Evolutionary conservation across 2,329 filamentous ascomycete genomes (phyloP).

Genomic region (Xylariaceae sp.): DNA sequence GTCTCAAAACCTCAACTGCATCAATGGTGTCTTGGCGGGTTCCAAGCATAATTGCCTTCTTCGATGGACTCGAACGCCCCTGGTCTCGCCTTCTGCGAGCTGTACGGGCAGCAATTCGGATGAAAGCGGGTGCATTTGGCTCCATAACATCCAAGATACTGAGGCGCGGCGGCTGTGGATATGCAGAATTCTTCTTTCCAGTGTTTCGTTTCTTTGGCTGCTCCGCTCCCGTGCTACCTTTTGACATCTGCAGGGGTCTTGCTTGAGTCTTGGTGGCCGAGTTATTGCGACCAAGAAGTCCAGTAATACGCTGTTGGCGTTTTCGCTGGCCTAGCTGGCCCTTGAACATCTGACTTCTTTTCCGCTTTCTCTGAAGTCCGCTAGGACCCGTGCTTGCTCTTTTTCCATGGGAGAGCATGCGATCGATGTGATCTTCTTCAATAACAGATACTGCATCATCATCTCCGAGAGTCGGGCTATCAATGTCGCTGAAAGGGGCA

Average conservation of each 20-base stretch:
- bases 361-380: conserved; percentile 30
- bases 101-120: conserved; percentile 58
- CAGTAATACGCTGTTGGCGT: conserved; percentile 33
- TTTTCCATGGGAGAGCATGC: conserved; percentile 45
- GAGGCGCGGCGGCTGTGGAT: conserved; percentile 42
- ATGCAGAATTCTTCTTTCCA: conserved; percentile 7
- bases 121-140: conserved; percentile 50
- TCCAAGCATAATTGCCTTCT: conserved; percentile 57
- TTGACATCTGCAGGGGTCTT: background rate
- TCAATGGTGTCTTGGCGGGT: conserved; percentile 59
- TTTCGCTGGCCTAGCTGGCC: conserved; percentile 27
- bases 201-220: conserved; percentile 12
- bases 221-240: background rate
- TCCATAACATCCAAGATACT: conserved; percentile 60
- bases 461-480: conserved; percentile 29
- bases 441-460: conserved; percentile 40
- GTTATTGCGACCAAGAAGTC: conserved; percentile 25
- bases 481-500: conserved; percentile 4
- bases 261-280: conserved; percentile 11
- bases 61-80: conserved; percentile 52
- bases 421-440: conserved; percentile 51
- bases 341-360: conserved; percentile 33
- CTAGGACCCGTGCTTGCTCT: conserved; percentile 33
- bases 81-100: conserved; percentile 44
- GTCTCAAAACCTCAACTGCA: conserved; percentile 47